These are phyloP conservation scores for Fusarium udum DNA, from an alignment of 2,329 filamentous ascomycete species.

Conservation along the genomic window DNA sequence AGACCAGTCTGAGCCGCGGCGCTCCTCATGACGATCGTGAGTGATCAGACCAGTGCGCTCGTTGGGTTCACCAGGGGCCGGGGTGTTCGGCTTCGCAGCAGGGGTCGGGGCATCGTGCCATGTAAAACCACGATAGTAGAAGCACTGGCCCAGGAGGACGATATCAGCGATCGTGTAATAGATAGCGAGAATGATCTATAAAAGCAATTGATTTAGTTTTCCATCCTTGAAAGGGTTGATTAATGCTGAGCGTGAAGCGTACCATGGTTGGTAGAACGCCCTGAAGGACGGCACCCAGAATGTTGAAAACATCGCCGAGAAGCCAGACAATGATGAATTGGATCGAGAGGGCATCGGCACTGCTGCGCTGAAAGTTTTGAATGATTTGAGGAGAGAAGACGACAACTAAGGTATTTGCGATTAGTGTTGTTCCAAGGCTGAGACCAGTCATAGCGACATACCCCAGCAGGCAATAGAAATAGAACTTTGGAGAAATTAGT, in stretches of 20 bases:
- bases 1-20: constrained; percentile 65
- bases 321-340: constrained; percentile 96
- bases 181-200: constrained; percentile 83
- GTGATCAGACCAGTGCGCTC: constrained; percentile 58
- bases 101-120: constrained; percentile 64
- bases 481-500: constrained; percentile 64
- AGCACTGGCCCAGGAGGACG: constrained; percentile 87
- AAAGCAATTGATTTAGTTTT: constrained; percentile 19
- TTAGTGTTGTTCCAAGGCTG: constrained; percentile 23
- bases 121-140: constrained; percentile 92
- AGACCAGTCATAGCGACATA: constrained; percentile 36
- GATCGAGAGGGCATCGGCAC: constrained; percentile 87
- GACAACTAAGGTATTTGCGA: constrained; percentile 65
- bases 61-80: constrained; percentile 50
- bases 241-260: constrained; percentile 28
- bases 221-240: neutral
- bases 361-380: constrained; percentile 87
- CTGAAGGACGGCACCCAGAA: constrained; percentile 89
- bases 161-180: constrained; percentile 95
- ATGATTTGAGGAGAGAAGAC: constrained; percentile 98
- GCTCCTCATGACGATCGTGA: constrained; percentile 47
- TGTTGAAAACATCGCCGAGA: constrained; percentile 94
- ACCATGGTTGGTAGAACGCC: constrained; percentile 94
- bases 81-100: constrained; percentile 52
- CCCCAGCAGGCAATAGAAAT: constrained; percentile 96